Base-by-base conservation (phyloP, 495 filamentous ascomycete species). In the Margaritispora aquatica region DNA sequence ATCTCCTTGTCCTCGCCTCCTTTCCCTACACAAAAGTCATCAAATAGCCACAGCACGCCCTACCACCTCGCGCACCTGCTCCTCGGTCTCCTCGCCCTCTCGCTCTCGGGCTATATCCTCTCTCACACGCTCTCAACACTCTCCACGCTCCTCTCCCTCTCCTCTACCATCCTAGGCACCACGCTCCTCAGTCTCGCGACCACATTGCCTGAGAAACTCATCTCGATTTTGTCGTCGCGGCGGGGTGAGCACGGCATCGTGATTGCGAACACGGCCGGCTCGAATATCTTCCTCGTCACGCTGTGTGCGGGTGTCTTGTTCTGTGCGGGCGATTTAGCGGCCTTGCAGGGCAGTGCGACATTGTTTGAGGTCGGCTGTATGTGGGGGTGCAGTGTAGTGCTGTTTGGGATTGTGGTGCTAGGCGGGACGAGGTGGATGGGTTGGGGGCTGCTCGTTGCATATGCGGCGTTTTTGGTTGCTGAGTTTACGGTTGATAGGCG, bases 111-210 rank as follows among this genome's bases (percentile, higher is more conserved):
- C 54, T 77, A 77, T 50, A 66, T 80, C 54, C 67, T 80, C 24
- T 66, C 76, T 15, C 74, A 73, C 54, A 70, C 69, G 29, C 71
- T 76, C 21, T 65, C 58, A 21, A 64, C 69, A 20, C 68, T 80
- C 29, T 68, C 68, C 9, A 68, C 71, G 38, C 68, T 63, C 21
- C 63, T 80, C 0, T 63, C 67, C 47, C 65, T 80, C 0, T 81
- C 80, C 5, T 73, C 71, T 48, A 73, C 73, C 1, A 64, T 82
- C 26, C 69, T 85, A 13, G 81, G 82, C 31, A 69, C 79, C 36
- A 76, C 73, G 0, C 71, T 85, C 7, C 68, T 85, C 8, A 71
- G 80, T 0, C 71, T 83, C 53, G 82, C 82, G 17, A 82, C 80
- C 0, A 83, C 80, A 0, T 66, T 83, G 0, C 80, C 80, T 0